Evolutionary conservation across 2,329 filamentous ascomycete species (phyloP).

Genomic region (Ophiostoma sp.): DNA sequence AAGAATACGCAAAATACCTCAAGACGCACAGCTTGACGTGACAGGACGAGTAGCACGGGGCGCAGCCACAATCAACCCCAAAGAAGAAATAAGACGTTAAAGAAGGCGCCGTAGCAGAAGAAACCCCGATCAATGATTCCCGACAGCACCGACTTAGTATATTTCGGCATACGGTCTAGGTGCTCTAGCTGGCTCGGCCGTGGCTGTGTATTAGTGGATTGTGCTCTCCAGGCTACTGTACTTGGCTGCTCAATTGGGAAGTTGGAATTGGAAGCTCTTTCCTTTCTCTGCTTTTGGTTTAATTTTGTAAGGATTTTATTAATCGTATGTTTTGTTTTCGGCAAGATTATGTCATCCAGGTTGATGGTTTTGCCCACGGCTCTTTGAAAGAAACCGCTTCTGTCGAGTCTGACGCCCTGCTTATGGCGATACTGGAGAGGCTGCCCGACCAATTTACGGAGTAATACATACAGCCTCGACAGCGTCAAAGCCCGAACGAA

Average conservation of each 20-base stretch:
- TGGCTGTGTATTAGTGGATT: slow-evolving; percentile 12
- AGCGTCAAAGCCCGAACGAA: neutral
- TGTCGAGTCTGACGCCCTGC: neutral
- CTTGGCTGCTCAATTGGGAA: slow-evolving; percentile 1
- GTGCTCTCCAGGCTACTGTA: neutral
- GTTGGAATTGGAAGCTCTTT: neutral
- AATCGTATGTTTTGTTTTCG: neutral
- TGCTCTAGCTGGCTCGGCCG: slow-evolving; percentile 11
- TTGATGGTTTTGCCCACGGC: neutral
- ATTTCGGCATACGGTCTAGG: neutral
- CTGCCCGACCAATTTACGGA: too few relatives aligned
- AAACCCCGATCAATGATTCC: neutral
- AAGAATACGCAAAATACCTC: neutral
- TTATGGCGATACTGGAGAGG: neutral
- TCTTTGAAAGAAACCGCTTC: neutral
- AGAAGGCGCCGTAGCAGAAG: slow-evolving; percentile 15
- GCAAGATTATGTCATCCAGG: neutral
- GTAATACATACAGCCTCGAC: neutral
- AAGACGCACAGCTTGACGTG: slow-evolving; percentile 1
- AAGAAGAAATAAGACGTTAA: slow-evolving; percentile 16
- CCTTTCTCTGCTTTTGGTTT: slow-evolving; percentile 26
- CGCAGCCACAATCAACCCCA: slow-evolving; percentile 14
- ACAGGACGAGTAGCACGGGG: neutral
- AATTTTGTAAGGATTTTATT: neutral
- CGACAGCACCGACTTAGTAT: neutral